Conservation (phyloP, 352 stramenopile genomes). For the Globisporangium splendens region DNA sequence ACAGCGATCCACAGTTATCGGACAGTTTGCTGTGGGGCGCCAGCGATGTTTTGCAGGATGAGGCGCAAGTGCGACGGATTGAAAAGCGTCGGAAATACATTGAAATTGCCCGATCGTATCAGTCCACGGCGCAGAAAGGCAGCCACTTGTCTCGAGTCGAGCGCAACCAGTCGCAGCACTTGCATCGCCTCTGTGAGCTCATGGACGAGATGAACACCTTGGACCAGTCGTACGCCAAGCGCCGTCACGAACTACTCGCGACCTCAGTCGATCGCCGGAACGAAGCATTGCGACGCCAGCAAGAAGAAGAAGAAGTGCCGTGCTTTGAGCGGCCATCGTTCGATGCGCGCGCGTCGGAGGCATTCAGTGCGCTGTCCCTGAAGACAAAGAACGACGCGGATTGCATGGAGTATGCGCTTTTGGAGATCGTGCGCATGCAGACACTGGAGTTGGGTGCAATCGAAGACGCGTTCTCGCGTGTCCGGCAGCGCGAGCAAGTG, state of each 20-base stretch:
- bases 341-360: constrained; percentile 62
- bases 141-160: constrained; percentile 55
- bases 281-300: constrained; percentile 23
- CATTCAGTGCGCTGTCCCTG: constrained; percentile 69
- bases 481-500: constrained; percentile 47
- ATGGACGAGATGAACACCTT: constrained; percentile 70
- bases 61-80: constrained; percentile 17
- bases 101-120: constrained; percentile 58
- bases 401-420: constrained; percentile 77
- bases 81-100: constrained; percentile 63
- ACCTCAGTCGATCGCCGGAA: constrained; percentile 24
- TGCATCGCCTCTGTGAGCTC: constrained; percentile 69
- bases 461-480: constrained; percentile 63
- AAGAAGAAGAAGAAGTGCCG: constrained; percentile 49
- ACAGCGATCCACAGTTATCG: constrained; percentile 41
- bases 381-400: constrained; percentile 70
- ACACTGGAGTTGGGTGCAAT: constrained; percentile 70
- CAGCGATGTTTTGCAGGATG: constrained; percentile 14
- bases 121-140: constrained; percentile 57
- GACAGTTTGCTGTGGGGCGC: constrained; percentile 32
- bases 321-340: constrained; percentile 66
- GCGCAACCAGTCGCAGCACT: constrained; percentile 58
- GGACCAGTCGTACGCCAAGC: constrained; percentile 43
- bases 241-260: constrained; percentile 31
- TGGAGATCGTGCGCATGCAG: constrained; percentile 81